These are phyloP conservation scores for Pseudozyma thailandica DNA, from an alignment of 1,284 basidiomycete species.

Conservation along the genomic window DNA sequence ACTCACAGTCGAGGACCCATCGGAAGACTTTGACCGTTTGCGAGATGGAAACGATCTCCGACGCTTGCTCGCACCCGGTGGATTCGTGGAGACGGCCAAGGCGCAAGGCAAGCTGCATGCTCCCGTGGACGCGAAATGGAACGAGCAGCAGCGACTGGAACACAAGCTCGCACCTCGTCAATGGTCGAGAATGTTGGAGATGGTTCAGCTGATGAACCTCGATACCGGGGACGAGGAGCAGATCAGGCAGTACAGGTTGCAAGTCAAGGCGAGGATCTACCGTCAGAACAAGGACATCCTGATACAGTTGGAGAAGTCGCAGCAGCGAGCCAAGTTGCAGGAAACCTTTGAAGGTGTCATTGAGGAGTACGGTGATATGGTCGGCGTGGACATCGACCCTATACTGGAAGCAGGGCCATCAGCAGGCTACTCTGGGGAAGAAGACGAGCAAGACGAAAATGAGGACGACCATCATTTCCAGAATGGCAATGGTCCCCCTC, in stretches of 20 bases:
- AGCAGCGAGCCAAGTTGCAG: conserved; percentile 86
- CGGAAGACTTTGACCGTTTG: conserved; percentile 93
- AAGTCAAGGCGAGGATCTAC: conserved; percentile 82
- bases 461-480: conserved; percentile 28
- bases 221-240: conserved; percentile 75
- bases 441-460: conserved; percentile 24
- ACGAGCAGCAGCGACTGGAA: conserved; percentile 80
- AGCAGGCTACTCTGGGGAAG: conserved; percentile 8
- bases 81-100: conserved; percentile 68
- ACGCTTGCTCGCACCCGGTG: conserved; percentile 80
- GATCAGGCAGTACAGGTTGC: conserved; percentile 77
- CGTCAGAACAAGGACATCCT: conserved; percentile 93
- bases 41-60: conserved; percentile 90
- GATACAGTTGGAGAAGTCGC: conserved; percentile 83
- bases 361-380: conserved; percentile 85
- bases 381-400: conserved; percentile 69
- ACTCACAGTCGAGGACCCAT: conserved; percentile 95
- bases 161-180: conserved; percentile 94
- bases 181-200: conserved; percentile 89
- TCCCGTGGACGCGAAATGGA: conserved; percentile 81
- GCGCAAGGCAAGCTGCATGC: conserved; percentile 75
- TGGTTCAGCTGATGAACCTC: conserved; percentile 82
- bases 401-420: conserved; percentile 39
- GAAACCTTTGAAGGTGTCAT: conserved; percentile 90
- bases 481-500: conserved; percentile 29